Percentiles rank a stretch among this genome's conserved stretches.
Conservation (phyloP, 768 basidiomycete genomes). For the Leccinum barrowsii region DNA sequence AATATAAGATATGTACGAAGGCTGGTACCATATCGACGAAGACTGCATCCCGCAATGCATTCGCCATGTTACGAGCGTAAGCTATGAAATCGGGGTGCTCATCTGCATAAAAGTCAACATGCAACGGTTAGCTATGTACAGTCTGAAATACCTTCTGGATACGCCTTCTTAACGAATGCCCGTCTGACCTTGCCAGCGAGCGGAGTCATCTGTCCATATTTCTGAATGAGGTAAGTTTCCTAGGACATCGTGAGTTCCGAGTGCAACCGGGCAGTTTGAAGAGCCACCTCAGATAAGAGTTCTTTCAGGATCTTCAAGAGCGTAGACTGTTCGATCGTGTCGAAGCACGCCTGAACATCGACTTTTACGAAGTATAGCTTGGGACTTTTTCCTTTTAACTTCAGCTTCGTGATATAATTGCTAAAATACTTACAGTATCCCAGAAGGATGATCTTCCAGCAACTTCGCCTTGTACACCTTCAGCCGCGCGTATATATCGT, state of each 20-base stretch:
- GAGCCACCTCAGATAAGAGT: conserved; percentile 65
- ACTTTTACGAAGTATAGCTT: conserved; percentile 94
- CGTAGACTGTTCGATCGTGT: conserved; percentile 89
- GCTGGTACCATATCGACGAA: conserved; percentile 68
- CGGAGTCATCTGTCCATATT: conserved; percentile 63
- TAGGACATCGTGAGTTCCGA: conserved; percentile 27
- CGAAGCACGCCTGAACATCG: conserved; percentile 95
- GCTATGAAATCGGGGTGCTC: conserved; percentile 73
- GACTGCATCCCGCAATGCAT: conserved; percentile 65
- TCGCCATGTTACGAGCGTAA: conserved; percentile 66
- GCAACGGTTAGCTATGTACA: background rate
- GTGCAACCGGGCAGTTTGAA: background rate
- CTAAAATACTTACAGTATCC: conserved; percentile 48
- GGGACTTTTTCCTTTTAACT: conserved; percentile 50
- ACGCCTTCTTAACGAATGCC: conserved; percentile 55
- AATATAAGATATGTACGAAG: background rate
- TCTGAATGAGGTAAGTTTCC: conserved; percentile 72
- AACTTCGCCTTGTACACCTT: conserved; percentile 65
- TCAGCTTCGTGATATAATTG: background rate
- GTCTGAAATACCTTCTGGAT: conserved; percentile 53
- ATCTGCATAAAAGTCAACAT: conserved; percentile 39
- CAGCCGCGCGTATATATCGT: conserved; percentile 76
- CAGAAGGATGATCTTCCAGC: conserved; percentile 34
- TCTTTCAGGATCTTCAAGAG: conserved; percentile 72
- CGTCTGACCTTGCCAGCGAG: conserved; percentile 55